Evolutionary conservation across 805 yeast genomes (phyloP), one percentile per base, ranked within the genome.

Genomic region (Lipomyces oligophaga): DNA sequence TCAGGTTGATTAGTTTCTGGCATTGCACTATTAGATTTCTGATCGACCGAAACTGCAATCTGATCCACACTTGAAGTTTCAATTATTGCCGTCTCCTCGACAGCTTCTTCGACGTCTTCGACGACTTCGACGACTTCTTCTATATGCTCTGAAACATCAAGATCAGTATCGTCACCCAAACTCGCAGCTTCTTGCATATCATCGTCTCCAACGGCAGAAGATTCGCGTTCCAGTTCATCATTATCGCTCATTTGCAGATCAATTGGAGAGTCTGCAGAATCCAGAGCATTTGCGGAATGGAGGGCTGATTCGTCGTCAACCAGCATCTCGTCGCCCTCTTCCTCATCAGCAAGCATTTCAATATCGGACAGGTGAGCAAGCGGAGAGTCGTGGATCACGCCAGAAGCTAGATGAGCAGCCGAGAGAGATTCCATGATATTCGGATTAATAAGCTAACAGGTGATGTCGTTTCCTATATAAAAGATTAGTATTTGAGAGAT

Each of bases 291-390:
- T 16, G 27, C 44, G 11, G 33, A 16, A n/a, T n/a, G n/a, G n/a
- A n/a, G n/a, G n/a, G n/a, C n/a, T n/a, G n/a, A n/a, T 24, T 19
- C 16, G 18, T 28, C 41, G 16, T 33, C 45, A 15, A 11, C 45
- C n/a, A 21, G 13, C 11, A 15, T 19, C 7, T 31, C 36, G n/a
- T 35, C 46, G 11, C 31, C 49, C 4, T 35, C 54, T 19, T 47
- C 53, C 7, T 38, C 44, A 4, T n/a, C 43, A 11, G 36, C 42
- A 19, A 30, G 31, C 46, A 33, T 46, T 11, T 41, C 49, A 21
- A 45, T 20, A 28, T 45, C 49, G 15, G 49, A 45, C 18, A 30
- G 49, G 6, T n/a, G n/a, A n/a, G n/a, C n/a, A n/a, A 19, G 38
- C 16, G 38, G 28, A 13, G 30, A 27, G 30, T 27, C 11, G 30